Evolutionary conservation across 768 basidiomycete genomes (phyloP), one percentile per base, ranked within the genome.

Genomic region (Imleria badia): DNA sequence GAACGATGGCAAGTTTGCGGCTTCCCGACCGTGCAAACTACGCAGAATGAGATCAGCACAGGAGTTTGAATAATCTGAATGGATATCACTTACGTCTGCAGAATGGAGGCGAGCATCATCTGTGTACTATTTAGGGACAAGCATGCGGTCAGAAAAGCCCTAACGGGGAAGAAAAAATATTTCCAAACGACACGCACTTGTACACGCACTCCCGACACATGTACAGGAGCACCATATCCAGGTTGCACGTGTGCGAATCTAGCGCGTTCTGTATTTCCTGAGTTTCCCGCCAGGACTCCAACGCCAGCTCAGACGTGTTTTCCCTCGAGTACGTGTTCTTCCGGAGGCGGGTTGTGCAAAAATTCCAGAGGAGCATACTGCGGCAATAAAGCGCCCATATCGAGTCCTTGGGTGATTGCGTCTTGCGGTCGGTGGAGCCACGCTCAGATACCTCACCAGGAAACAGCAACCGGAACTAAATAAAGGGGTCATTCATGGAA

Each of bases 381-480:
- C 90, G 83, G 70, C 88, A 90, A 62, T 89, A 89, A 26, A 92
- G 73, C 0, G 87, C 89, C 89, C 89, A 91, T 2, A 92, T 78
- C 15, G 85, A 84, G 57, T 91, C 87, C 66, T 90, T 91, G 15
- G 84, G 78, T 17, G 85, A 85, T 33, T 77, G 77, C 31, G 73
- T 71, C 51, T 76, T 73, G 49, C 72, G 72, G 22, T 74, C 70
- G 39, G 73, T 60, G 7, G 80, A 73, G 19, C 71, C 64, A 47
- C 82, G 81, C 62, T 85, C 82, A 40, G 78, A 72, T 8, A 80
- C 77, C 69, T 92, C 89, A 1, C 87, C 89, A 2, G 90, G 90
- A 68, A 91, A 91, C 39, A 90, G 73, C 83, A 91, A 59, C 43
- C 59, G 52, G 42, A 58, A 62, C 63, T 63, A 59, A 12, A 55